Evolutionary conservation across 2,329 filamentous ascomycete species (phyloP).

Genomic region (Neocatenulostroma microsporum): DNA sequence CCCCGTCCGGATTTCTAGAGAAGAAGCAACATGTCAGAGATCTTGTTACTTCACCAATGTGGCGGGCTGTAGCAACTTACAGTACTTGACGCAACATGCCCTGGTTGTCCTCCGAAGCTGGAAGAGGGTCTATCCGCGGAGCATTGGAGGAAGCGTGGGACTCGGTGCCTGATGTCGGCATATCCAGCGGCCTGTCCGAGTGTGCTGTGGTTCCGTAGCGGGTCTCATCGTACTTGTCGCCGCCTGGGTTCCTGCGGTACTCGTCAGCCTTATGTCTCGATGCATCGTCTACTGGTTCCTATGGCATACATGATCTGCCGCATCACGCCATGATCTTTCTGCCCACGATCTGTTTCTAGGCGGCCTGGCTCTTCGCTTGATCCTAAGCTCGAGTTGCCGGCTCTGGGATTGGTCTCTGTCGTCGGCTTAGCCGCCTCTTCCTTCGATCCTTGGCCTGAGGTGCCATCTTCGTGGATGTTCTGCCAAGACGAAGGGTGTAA

Average conservation of each 20-base stretch:
- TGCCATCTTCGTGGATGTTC: constrained; percentile 4
- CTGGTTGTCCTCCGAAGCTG: constrained; percentile 5
- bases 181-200: constrained; percentile 4
- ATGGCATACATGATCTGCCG: constrained; percentile 8
- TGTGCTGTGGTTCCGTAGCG: constrained; percentile 16
- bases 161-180: constrained; percentile 4
- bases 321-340: constrained; percentile 5
- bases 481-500: no score
- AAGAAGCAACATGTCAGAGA: no score
- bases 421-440: no score
- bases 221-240: constrained; percentile 19
- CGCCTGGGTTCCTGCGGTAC: constrained; percentile 22
- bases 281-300: no score
- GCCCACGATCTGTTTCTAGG: constrained; percentile 6
- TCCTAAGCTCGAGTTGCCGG: no score
- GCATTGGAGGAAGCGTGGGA: background rate
- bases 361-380: constrained; percentile 6
- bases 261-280: no score
- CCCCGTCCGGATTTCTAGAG: constrained; percentile 9
- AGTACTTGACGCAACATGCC: constrained; percentile 12
- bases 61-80: constrained; percentile 6
- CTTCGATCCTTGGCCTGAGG: background rate
- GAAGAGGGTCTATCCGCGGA: constrained; percentile 1
- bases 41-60: no score
- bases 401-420: no score